A percentile compares a stretch with the other conserved stretches of the same genome.
These are phyloP conservation scores for Entomophthora muscae DNA, from an alignment of 371 early-diverging fungal genomes.

Conservation along the genomic window DNA sequence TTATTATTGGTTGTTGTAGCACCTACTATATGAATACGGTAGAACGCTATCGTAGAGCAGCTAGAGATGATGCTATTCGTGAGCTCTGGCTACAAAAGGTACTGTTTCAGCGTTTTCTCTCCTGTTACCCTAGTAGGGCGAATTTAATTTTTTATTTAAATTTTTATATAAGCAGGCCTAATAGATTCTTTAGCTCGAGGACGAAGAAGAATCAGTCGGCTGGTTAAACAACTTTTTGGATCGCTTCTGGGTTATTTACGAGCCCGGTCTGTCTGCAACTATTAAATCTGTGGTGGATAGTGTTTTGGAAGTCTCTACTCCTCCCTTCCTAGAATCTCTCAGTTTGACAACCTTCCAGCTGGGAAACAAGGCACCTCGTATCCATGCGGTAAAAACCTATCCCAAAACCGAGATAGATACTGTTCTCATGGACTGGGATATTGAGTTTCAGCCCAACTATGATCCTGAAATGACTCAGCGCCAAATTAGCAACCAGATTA, in stretches of 20 bases:
- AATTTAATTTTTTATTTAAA: not conserved
- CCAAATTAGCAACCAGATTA: conserved; percentile 40
- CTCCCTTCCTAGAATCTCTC: conserved; percentile 78
- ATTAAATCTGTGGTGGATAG: conserved; percentile 54
- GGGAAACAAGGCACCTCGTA: conserved; percentile 91
- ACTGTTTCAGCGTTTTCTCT: not conserved
- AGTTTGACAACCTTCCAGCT: conserved; percentile 86
- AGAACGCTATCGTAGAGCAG: conserved; percentile 33
- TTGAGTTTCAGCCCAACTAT: conserved; percentile 75
- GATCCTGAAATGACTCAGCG: conserved; percentile 36
- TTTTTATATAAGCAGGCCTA: not conserved
- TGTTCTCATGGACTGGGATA: conserved; percentile 87
- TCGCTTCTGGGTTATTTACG: conserved; percentile 88
- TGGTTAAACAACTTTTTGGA: conserved; percentile 92
- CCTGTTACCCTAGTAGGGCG: no score
- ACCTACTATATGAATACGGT: conserved; percentile 47
- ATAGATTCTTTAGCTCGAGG: conserved; percentile 16
- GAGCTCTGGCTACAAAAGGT: conserved; percentile 25
- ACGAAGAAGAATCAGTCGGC: conserved; percentile 65
- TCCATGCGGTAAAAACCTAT: conserved; percentile 69
- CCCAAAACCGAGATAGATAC: conserved; percentile 60
- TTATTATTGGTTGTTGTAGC: conserved; percentile 16
- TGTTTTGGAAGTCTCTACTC: conserved; percentile 56
- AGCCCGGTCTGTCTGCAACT: conserved; percentile 69
- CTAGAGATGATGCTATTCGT: conserved; percentile 48